Base-by-base conservation (phyloP, 768 basidiomycete species). In the Hericium erinaceus region DNA sequence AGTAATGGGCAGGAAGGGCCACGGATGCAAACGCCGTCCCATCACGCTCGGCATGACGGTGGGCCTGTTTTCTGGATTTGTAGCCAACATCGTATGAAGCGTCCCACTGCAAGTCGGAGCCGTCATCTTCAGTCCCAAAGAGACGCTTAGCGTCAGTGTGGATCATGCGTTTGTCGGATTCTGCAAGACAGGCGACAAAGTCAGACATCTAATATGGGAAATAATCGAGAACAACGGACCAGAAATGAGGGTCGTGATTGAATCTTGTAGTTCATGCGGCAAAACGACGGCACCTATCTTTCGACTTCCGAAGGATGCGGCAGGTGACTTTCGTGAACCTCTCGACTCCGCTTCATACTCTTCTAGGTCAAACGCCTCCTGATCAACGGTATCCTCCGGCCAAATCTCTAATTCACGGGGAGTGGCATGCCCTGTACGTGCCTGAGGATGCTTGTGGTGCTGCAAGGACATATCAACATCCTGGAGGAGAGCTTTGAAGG, bases 1-100 rank as follows among this genome's bases (percentile, higher is more conserved):
- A 81, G 68, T 89, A 95, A 72, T 93, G 88, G 3, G 85, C 83
- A 1, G 92, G 92, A 61, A 95, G 78, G n/a, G 85, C 87, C 52
- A 94, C 78, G 12, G 89, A 84, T 13, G 87, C 86, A 67, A 93
- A 95, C 4, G 92, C 92, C 24, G 87, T 84, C 22, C 85, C 90
- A 61, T 93, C 89, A 26, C 87, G 78, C 56, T 80, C 76, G 41
- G 74, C 74, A 68, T 89, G 87, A 26, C 78, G 78, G 57, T 70
- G 70, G 39, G 78, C 76, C 65, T 88, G 85, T 54, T 74, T 71
- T 44, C 74, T 72, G 12, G 84, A 84, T 61, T 79, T 82, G 68
- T 90, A 89, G 58, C 72, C 73, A 9, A 74, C 74, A 57, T 83
- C 73, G 65, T 83, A 86, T 10, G 75, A 64, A 16, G 78, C 62